phyloP scores from a whole-genome alignment of 495 filamentous ascomycete genomes.

The Penicillium longicatenatum region DNA sequence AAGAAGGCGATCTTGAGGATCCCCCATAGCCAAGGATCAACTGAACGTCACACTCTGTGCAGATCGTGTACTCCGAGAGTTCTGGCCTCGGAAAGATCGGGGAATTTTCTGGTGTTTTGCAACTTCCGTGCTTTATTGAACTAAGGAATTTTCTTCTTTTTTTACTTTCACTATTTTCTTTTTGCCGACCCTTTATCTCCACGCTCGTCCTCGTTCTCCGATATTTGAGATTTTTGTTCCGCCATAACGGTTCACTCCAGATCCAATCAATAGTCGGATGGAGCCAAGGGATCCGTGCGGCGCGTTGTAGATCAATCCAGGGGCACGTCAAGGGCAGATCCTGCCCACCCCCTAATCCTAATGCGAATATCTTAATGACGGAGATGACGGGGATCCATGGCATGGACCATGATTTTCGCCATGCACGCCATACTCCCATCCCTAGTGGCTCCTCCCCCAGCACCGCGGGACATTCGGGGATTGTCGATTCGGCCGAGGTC shows the following conservation, averaged over 20 bases:
- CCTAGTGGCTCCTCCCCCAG: slow-evolving; percentile 3
- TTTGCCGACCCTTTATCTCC: not conserved
- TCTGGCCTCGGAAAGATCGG: not conserved
- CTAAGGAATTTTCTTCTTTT: no score
- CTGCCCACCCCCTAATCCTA: slow-evolving; percentile 2
- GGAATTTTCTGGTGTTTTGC: not conserved
- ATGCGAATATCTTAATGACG: slow-evolving; percentile 6
- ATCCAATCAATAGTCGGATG: slow-evolving; percentile 36
- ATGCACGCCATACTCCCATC: slow-evolving; percentile 18
- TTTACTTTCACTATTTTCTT: not conserved
- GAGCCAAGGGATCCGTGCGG: slow-evolving; percentile 30
- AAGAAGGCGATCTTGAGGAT: slow-evolving; percentile 22
- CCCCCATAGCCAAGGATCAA: slow-evolving; percentile 10
- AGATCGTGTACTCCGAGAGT: not conserved
- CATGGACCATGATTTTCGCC: slow-evolving; percentile 5
- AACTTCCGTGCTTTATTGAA: slow-evolving; percentile 1
- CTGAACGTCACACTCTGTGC: slow-evolving; percentile 11
- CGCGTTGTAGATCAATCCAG: slow-evolving; percentile 29
- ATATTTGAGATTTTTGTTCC: slow-evolving; percentile 39
- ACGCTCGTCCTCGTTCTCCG: slow-evolving; percentile 5
- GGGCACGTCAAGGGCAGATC: slow-evolving; percentile 27
- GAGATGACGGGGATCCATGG: slow-evolving; percentile 18
- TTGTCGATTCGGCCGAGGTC: slow-evolving; percentile 16
- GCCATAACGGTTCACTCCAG: slow-evolving; percentile 31
- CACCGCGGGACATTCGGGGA: slow-evolving; percentile 7